Evolutionary conservation across 371 early-diverging fungal genomes (phyloP), one percentile per base, ranked within the genome.

Genomic region (Funneliformis caledonium): DNA sequence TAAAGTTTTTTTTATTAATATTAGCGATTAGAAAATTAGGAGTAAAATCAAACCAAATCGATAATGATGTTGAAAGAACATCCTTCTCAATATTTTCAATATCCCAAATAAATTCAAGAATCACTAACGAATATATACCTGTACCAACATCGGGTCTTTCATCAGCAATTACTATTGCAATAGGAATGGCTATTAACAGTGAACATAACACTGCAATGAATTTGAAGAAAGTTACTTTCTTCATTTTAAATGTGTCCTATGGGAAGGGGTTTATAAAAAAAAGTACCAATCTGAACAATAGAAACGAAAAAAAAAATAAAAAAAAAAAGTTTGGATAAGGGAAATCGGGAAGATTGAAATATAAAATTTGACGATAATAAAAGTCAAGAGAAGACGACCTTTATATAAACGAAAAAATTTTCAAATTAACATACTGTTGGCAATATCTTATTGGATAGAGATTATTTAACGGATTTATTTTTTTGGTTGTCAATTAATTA

Each of bases 91-190:
- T 37, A 22, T 33, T 10, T 52, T 48, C 19, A 26, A 16, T 72
- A 65, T 26, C 14, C 12, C 26, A n/a, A 22, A 9, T 45, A 43
- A 14, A 33, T 33, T n/a, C 12, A 65, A 65, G 22, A 65, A 26
- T 19, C 10, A 65, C 2, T 11, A 10, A n/a, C 37, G 37, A 37
- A 37, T 69, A 43, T n/a, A 56, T 45, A 79, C 79, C 79, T 70
- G 79, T 79, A n/a, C 79, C 79, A 22, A 79, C 22, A 14, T 79
- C 65, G 2, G 48, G 69, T 70, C 52, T 79, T 19, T 79, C 79
- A 31, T 79, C 79, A 19, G 52, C 67, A 10, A 45, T 2, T 67
- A 37, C 70, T 65, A 69, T 37, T 52, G 12, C 22, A 14, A 56
- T 69, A 48, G 79, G 33, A 6, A 79, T 70, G 7, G 60, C 8